A percentile compares a stretch with the other conserved stretches of the same genome.
Conservation (phyloP, 1,284 basidiomycete genomes). For the Ustilago bromivora region DNA sequence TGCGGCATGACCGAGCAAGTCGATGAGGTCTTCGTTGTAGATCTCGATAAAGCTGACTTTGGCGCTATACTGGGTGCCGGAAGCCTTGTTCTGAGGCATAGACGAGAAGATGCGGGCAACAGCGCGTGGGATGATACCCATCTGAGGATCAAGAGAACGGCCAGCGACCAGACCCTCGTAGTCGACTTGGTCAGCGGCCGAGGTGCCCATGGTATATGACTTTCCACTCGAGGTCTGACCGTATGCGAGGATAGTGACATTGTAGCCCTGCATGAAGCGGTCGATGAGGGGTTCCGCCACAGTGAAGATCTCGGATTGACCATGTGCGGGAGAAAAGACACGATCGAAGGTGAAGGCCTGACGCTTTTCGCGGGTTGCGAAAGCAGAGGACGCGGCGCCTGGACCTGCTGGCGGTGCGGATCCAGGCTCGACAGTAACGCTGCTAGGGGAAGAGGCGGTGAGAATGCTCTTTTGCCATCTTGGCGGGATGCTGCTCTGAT, state of each 20-base stretch:
- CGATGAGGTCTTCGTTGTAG: slow-evolving; percentile 83
- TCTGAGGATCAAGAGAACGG: slow-evolving; percentile 52
- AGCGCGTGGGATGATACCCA: slow-evolving; percentile 92
- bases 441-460: slow-evolving; percentile 72
- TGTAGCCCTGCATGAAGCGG: slow-evolving; percentile 94
- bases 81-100: slow-evolving; percentile 74
- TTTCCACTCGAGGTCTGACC: slow-evolving; percentile 98
- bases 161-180: slow-evolving; percentile 60
- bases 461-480: slow-evolving; percentile 92
- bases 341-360: slow-evolving; percentile 93
- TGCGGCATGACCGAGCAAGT: slow-evolving; percentile 63
- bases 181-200: slow-evolving; percentile 51
- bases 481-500: slow-evolving; percentile 82
- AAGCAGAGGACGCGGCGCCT: slow-evolving; percentile 71
- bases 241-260: slow-evolving; percentile 97
- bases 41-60: slow-evolving; percentile 79
- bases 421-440: slow-evolving; percentile 57
- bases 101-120: slow-evolving; percentile 89
- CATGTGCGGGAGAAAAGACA: slow-evolving; percentile 84
- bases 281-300: slow-evolving; percentile 87
- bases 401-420: slow-evolving; percentile 44
- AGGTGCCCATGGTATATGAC: slow-evolving; percentile 87
- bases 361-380: slow-evolving; percentile 74
- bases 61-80: slow-evolving; percentile 65
- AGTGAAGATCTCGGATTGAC: slow-evolving; percentile 85